Evolutionary conservation across 2,329 filamentous ascomycete species (phyloP).

Genomic region (Xylariaceae sp.): DNA sequence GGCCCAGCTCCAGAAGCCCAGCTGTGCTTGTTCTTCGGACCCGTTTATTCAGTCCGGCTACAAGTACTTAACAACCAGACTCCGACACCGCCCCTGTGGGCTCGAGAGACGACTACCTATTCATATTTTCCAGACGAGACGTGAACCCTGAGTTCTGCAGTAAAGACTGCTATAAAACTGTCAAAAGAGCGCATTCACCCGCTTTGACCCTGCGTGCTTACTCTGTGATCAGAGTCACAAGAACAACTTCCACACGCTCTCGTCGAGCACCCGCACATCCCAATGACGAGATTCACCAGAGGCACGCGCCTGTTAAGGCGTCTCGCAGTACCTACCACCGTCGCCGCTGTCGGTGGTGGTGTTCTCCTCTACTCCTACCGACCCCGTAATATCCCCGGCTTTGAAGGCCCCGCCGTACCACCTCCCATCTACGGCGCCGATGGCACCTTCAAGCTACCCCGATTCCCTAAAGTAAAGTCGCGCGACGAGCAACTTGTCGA

Average conservation of each 20-base stretch:
- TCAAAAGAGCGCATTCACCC: not conserved
- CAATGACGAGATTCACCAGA: constrained; percentile 31
- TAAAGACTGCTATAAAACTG: not conserved
- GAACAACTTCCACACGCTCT: constrained; percentile 1
- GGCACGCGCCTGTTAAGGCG: constrained; percentile 37
- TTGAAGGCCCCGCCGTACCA: constrained; percentile 61
- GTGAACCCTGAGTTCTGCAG: not conserved
- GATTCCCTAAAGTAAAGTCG: constrained; percentile 58
- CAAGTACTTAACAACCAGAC: too few relatives aligned
- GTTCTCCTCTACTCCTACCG: constrained; percentile 54
- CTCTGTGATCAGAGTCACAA: constrained; percentile 3
- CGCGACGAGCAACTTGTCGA: constrained; percentile 60
- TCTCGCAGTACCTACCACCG: constrained; percentile 39
- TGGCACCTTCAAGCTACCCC: constrained; percentile 61
- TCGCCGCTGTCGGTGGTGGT: constrained; percentile 39
- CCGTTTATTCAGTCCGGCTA: not conserved
- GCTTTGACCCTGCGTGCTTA: not conserved
- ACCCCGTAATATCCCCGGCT: constrained; percentile 66
- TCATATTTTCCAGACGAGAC: not conserved
- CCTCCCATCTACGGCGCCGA: constrained; percentile 65
- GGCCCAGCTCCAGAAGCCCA: not conserved
- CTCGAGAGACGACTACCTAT: not conserved
- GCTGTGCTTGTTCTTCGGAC: not conserved
- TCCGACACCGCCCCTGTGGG: not conserved
- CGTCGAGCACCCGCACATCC: constrained; percentile 6